Percentiles rank a stretch among this genome's conserved stretches.
These are phyloP conservation scores for Phalaenopsis equestris DNA, from an alignment of 106 monocot species.

Conservation along the genomic window DNA sequence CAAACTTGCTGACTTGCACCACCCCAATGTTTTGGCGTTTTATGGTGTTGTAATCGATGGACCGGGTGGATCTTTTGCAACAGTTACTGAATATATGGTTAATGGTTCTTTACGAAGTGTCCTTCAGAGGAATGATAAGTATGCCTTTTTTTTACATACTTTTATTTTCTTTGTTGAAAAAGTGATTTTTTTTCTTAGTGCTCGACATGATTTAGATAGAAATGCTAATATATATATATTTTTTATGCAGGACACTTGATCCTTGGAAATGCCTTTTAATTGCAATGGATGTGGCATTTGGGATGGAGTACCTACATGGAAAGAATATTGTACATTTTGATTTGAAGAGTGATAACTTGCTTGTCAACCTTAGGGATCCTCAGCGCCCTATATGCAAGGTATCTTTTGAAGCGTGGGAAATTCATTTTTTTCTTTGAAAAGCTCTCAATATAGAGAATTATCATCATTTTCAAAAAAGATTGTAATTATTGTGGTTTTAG, in stretches of 20 bases:
- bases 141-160: conserved; percentile 1
- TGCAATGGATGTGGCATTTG: conserved; percentile 60
- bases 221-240: not conserved
- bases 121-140: conserved; percentile 38
- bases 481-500: not conserved
- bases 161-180: not conserved
- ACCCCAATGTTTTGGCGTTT: conserved; percentile 63
- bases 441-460: not conserved
- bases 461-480: not conserved
- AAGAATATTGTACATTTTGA: conserved; percentile 59
- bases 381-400: conserved; percentile 65
- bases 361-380: conserved; percentile 53
- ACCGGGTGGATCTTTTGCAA: conserved; percentile 48
- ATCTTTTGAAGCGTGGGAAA: not conserved
- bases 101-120: conserved; percentile 49
- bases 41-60: conserved; percentile 60
- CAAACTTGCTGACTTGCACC: conserved; percentile 52
- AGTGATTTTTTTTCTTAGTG: not conserved
- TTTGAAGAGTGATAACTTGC: conserved; percentile 54
- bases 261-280: conserved; percentile 30
- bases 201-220: not conserved
- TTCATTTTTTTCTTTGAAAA: not conserved
- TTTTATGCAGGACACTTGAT: conserved; percentile 26
- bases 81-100: conserved; percentile 59
- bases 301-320: conserved; percentile 61